Conservation (phyloP, 768 basidiomycete genomes). For the Boletus subcaerulescens region DNA sequence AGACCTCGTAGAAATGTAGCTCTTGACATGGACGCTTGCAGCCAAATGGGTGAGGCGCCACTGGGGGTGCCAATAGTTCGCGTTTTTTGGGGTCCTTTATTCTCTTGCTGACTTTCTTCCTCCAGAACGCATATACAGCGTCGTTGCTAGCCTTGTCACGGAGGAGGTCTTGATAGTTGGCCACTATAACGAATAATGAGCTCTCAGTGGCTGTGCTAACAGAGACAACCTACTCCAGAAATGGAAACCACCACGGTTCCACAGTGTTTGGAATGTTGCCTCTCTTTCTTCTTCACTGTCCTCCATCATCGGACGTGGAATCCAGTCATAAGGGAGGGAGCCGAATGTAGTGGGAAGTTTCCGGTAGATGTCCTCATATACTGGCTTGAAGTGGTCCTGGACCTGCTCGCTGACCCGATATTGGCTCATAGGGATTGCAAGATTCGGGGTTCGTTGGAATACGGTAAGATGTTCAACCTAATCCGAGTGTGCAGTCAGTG, state of each 20-base stretch:
- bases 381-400: constrained; percentile 10
- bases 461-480: constrained; percentile 8
- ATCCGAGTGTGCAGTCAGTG: background rate
- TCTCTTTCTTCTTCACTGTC: constrained; percentile 11
- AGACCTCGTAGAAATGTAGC: constrained; percentile 8
- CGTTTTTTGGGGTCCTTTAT: constrained; percentile 2
- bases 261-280: constrained; percentile 3
- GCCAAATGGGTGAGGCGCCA: constrained; percentile 9
- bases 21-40: constrained; percentile 7
- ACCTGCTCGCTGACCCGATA: constrained; percentile 3
- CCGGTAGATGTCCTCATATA: constrained; percentile 5
- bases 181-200: background rate
- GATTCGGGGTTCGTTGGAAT: constrained; percentile 19
- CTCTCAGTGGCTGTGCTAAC: background rate
- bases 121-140: constrained; percentile 7
- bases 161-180: constrained; percentile 7
- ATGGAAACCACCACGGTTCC: constrained; percentile 8
- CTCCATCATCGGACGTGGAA: constrained; percentile 5
- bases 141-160: background rate
- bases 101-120: constrained; percentile 1
- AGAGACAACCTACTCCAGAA: constrained; percentile 7
- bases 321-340: background rate
- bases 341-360: constrained; percentile 1
- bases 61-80: background rate
- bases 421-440: constrained; percentile 13